A percentile compares a stretch with the other conserved stretches of the same genome.
These are phyloP conservation scores for Fusarium guadeloupense DNA, from an alignment of 2,329 filamentous ascomycete genomes.

Conservation along the genomic window DNA sequence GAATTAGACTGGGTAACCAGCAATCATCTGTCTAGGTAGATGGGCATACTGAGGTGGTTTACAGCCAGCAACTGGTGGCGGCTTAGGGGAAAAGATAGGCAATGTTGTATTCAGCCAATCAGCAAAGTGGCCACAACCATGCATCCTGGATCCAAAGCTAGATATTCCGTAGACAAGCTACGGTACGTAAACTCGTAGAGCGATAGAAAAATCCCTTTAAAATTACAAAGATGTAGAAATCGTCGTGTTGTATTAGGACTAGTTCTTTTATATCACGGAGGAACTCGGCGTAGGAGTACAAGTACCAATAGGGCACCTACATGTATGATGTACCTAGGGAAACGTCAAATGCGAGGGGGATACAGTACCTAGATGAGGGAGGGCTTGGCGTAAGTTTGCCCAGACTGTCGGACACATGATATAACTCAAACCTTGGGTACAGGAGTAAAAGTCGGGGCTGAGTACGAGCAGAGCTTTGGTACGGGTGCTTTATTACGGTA, in stretches of 20 bases:
- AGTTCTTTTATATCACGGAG: too few species aligned
- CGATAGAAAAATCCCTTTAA: too few species aligned
- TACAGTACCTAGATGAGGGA: background rate
- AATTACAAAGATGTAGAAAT: too few species aligned
- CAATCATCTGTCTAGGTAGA: too few species aligned
- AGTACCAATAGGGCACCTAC: too few species aligned
- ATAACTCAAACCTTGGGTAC: background rate
- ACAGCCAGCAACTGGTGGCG: background rate
- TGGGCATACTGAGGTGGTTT: too few species aligned
- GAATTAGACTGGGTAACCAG: too few species aligned
- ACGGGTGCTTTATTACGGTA: too few species aligned
- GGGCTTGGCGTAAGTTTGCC: background rate
- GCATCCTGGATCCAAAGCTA: background rate
- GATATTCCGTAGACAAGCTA: background rate
- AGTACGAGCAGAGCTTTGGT: background rate
- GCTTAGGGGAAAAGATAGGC: conserved; percentile 2
- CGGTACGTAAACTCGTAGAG: background rate
- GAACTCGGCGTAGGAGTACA: too few species aligned
- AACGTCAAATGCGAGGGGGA: conserved; percentile 8
- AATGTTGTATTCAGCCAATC: conserved; percentile 37
- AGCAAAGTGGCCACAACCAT: conserved; percentile 23
- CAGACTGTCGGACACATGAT: background rate
- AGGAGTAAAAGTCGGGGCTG: background rate
- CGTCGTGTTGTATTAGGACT: too few species aligned
- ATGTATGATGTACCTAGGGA: background rate